Percentiles rank a stretch among this genome's conserved stretches.
phyloP scores from a whole-genome alignment of 2,329 filamentous ascomycete genomes.

The Juglanconis sp. region DNA sequence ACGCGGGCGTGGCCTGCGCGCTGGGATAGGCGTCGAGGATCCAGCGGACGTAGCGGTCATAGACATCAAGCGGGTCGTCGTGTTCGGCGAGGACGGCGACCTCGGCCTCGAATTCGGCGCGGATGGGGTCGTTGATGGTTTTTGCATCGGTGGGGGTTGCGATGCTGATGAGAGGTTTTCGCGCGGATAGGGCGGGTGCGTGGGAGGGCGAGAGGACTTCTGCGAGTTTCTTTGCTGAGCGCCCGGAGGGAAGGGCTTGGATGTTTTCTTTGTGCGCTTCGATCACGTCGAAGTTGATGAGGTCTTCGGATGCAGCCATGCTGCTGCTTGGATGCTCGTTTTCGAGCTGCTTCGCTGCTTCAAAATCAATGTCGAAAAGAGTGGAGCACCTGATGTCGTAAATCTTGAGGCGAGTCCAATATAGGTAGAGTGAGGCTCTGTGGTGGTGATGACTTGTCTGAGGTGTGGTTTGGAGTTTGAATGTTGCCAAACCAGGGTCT shows the following conservation, averaged over 20 bases:
- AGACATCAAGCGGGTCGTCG: slow-evolving; percentile 92
- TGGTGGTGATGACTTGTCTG: neutral
- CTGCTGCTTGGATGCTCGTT: slow-evolving; percentile 23
- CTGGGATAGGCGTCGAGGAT: slow-evolving; percentile 93
- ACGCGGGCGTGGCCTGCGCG: slow-evolving; percentile 84
- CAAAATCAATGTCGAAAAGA: slow-evolving; percentile 8
- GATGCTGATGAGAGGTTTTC: slow-evolving; percentile 50
- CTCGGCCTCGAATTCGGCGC: slow-evolving; percentile 84
- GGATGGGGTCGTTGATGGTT: slow-evolving; percentile 73
- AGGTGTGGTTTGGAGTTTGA: neutral
- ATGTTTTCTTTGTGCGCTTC: slow-evolving; percentile 98
- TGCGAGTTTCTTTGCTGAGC: slow-evolving; percentile 86
- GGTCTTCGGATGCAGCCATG: slow-evolving; percentile 50
- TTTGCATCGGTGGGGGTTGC: slow-evolving; percentile 66
- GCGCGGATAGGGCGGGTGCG: slow-evolving; percentile 28
- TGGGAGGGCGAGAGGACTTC: slow-evolving; percentile 69
- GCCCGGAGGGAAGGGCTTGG: slow-evolving; percentile 79
- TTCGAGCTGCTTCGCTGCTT: slow-evolving; percentile 12
- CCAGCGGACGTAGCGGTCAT: slow-evolving; percentile 96
- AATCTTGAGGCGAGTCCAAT: neutral
- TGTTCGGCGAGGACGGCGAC: slow-evolving; percentile 75
- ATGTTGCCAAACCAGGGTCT: slow-evolving; percentile 14
- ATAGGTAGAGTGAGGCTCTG: neutral
- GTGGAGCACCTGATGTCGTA: slow-evolving; percentile 8
- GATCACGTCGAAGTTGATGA: slow-evolving; percentile 83